Evolutionary conservation across 495 filamentous ascomycete species (phyloP).

Genomic region (Penicillium flavigenum): DNA sequence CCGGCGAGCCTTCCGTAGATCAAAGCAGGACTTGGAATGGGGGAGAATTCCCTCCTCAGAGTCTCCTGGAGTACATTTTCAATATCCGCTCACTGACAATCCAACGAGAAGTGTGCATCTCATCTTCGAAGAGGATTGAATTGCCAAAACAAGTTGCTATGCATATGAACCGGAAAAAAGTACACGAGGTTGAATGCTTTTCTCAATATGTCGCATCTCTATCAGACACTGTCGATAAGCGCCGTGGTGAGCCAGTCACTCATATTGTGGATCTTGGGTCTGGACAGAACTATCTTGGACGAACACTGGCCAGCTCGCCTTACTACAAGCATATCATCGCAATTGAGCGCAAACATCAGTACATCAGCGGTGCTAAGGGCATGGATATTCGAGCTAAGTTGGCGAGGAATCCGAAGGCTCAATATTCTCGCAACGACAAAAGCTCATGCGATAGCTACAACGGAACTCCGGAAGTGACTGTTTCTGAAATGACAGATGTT

Average conservation of each 20-base stretch:
- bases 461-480: slow-evolving; percentile 26
- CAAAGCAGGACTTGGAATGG: slow-evolving; percentile 43
- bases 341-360: slow-evolving; percentile 81
- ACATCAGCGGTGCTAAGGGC: slow-evolving; percentile 79
- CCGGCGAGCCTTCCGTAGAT: slow-evolving; percentile 5
- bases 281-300: slow-evolving; percentile 92
- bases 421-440: slow-evolving; percentile 69
- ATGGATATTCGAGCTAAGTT: slow-evolving; percentile 78
- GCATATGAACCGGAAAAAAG: slow-evolving; percentile 95
- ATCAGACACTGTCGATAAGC: slow-evolving; percentile 53
- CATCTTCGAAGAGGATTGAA: slow-evolving; percentile 33
- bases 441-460: slow-evolving; percentile 51
- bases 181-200: slow-evolving; percentile 78
- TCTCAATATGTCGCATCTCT: slow-evolving; percentile 58
- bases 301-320: slow-evolving; percentile 77
- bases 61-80: slow-evolving; percentile 71
- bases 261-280: slow-evolving; percentile 96
- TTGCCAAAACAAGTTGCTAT: slow-evolving; percentile 70
- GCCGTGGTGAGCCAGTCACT: slow-evolving; percentile 58
- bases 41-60: slow-evolving; percentile 60
- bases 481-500: slow-evolving; percentile 7
- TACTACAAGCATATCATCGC: slow-evolving; percentile 86
- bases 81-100: slow-evolving; percentile 71
- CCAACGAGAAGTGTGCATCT: slow-evolving; percentile 53
- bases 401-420: slow-evolving; percentile 55